phyloP scores from a whole-genome alignment of 2,329 filamentous ascomycete genomes.

The Metarhizium guizhouense region DNA sequence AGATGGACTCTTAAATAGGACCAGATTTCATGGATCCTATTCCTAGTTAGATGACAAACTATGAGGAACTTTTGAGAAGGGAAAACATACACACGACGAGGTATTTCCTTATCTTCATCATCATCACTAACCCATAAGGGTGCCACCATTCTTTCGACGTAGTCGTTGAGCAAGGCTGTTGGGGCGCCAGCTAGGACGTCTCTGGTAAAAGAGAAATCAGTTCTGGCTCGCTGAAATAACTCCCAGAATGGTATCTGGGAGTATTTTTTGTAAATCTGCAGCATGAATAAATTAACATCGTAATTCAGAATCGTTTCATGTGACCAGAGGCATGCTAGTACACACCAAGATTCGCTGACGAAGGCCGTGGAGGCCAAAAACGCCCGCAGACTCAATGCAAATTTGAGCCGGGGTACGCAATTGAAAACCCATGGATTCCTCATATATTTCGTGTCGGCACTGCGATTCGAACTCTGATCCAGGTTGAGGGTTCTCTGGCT shows the following conservation, averaged over 20 bases:
- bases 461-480: slow-evolving; percentile 31
- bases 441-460: slow-evolving; percentile 36
- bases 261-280: slow-evolving; percentile 42
- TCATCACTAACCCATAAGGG: slow-evolving; percentile 15
- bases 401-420: slow-evolving; percentile 23
- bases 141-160: slow-evolving; percentile 18
- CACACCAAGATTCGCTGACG: slow-evolving; percentile 45
- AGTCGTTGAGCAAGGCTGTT: slow-evolving; percentile 18
- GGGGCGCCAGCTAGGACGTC: slow-evolving; percentile 25
- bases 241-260: slow-evolving; percentile 39
- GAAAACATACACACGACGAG: slow-evolving; percentile 19
- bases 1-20: slow-evolving; percentile 40
- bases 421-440: slow-evolving; percentile 36
- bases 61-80: neutral
- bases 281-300: slow-evolving; percentile 7
- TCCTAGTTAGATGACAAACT: slow-evolving; percentile 6
- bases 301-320: neutral
- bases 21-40: slow-evolving; percentile 24
- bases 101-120: slow-evolving; percentile 13
- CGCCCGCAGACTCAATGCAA: slow-evolving; percentile 31
- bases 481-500: slow-evolving; percentile 39
- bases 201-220: slow-evolving; percentile 19
- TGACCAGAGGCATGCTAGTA: neutral
- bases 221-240: slow-evolving; percentile 22
- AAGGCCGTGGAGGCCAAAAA: slow-evolving; percentile 45